A percentile compares a stretch with the other conserved stretches of the same genome.
Evolutionary conservation across 1,139 yeast genomes (phyloP).

Genomic region (Geotrichum armillariae): DNA sequence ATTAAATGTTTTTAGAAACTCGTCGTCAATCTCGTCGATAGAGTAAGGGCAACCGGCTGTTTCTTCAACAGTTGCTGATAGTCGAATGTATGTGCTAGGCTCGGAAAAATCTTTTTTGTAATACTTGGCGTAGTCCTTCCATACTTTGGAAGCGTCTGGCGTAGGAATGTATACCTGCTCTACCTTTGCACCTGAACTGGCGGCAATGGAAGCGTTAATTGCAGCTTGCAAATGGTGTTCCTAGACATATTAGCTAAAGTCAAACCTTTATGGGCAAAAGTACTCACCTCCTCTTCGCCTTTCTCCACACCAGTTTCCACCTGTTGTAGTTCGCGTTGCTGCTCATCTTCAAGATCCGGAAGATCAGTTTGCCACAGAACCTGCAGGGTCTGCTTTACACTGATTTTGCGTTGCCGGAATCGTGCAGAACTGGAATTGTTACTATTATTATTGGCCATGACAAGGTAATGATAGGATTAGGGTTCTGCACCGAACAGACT

Average conservation of each 20-base stretch:
- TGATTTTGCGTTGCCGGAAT: conserved; percentile 87
- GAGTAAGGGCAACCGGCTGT: conserved; percentile 82
- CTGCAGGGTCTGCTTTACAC: conserved; percentile 85
- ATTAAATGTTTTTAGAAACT: conserved; percentile 52
- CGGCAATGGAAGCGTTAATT: conserved; percentile 66
- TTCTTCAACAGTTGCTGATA: conserved; percentile 94
- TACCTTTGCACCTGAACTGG: conserved; percentile 53
- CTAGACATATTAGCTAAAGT: conserved; percentile 19
- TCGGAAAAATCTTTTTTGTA: conserved; percentile 67
- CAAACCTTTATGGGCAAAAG: conserved; percentile 6
- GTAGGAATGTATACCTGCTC: conserved; percentile 88
- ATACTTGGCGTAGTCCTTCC: conserved; percentile 75
- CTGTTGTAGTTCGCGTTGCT: conserved; percentile 83
- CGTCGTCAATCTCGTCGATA: conserved; percentile 88
- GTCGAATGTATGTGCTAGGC: conserved; percentile 81
- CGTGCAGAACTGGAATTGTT: conserved; percentile 47
- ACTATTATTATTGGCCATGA: no score
- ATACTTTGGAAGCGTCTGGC: conserved; percentile 85
- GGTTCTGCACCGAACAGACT: conserved; percentile 9
- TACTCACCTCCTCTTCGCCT: conserved; percentile 73
- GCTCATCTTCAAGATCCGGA: conserved; percentile 71
- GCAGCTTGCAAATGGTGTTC: conserved; percentile 96
- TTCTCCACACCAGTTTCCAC: conserved; percentile 98
- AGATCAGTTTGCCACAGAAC: conserved; percentile 76
- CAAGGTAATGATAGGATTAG: conserved; percentile 5